Conservation (phyloP, 2,329 filamentous ascomycete genomes). For the Epichloe elymi region DNA sequence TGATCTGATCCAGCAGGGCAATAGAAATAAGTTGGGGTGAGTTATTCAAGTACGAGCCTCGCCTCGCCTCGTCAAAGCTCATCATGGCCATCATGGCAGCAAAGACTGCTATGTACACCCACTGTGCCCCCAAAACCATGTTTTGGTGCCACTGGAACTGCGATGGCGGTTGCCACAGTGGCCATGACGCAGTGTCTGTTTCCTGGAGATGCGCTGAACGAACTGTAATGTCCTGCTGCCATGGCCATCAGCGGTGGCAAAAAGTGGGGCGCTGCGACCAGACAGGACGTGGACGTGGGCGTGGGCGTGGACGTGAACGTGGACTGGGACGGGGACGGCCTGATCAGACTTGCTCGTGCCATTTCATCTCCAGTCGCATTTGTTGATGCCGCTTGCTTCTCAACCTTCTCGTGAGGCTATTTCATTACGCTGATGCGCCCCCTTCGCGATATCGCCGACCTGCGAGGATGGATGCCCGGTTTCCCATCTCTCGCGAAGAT, state of each 20-base stretch:
- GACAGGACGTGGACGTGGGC: neutral
- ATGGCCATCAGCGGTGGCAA: neutral
- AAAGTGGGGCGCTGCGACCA: neutral
- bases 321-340: too few species aligned
- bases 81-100: too few species aligned
- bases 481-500: slow-evolving; percentile 47
- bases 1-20: too few species aligned
- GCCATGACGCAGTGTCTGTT: neutral
- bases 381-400: neutral
- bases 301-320: fast-evolving
- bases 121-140: too few species aligned
- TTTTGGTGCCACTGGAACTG: too few species aligned
- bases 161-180: too few species aligned
- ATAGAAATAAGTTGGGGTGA: too few species aligned
- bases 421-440: neutral
- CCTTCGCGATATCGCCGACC: neutral
- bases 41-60: too few species aligned
- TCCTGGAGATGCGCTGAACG: neutral
- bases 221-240: neutral
- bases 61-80: too few species aligned
- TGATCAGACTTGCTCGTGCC: too few species aligned
- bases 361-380: neutral
- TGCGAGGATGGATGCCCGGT: slow-evolving; percentile 50
- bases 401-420: neutral
- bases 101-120: too few species aligned